A percentile compares a stretch with the other conserved stretches of the same genome.
These are phyloP conservation scores for Talinum fruticosum DNA, from an alignment of 148 eudicot species.

Conservation along the genomic window DNA sequence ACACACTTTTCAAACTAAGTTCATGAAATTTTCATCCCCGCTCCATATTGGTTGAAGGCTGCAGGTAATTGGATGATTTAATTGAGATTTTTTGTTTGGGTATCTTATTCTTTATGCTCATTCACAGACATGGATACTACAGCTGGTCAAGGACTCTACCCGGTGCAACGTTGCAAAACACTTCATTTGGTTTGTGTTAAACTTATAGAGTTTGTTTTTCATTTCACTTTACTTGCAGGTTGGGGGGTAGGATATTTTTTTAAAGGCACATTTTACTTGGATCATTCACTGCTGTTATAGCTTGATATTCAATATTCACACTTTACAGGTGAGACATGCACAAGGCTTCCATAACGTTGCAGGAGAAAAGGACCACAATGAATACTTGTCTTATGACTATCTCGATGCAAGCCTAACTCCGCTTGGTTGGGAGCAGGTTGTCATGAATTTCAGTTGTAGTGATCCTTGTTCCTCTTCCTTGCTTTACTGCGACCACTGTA, in stretches of 20 bases:
- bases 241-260: too few relatives aligned
- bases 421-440: conserved; percentile 94
- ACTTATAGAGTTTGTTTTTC: neutral
- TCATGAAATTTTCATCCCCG: neutral
- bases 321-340: conserved; percentile 88
- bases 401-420: conserved; percentile 86
- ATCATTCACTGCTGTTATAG: neutral
- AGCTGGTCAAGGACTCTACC: conserved; percentile 60
- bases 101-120: neutral
- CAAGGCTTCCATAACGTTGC: conserved; percentile 95
- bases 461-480: neutral
- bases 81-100: neutral
- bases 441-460: neutral
- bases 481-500: too few relatives aligned
- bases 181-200: conserved; percentile 71
- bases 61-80: neutral
- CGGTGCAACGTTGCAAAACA: conserved; percentile 73
- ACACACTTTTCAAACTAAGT: neutral
- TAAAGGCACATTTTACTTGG: too few relatives aligned
- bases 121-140: conserved; percentile 46
- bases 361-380: conserved; percentile 60
- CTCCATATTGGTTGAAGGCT: neutral
- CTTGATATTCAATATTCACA: conserved; percentile 19
- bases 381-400: conserved; percentile 63
- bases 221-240: neutral